Evolutionary conservation across 2,329 filamentous ascomycete genomes (phyloP).

Genomic region (Xylaria arbuscula): DNA sequence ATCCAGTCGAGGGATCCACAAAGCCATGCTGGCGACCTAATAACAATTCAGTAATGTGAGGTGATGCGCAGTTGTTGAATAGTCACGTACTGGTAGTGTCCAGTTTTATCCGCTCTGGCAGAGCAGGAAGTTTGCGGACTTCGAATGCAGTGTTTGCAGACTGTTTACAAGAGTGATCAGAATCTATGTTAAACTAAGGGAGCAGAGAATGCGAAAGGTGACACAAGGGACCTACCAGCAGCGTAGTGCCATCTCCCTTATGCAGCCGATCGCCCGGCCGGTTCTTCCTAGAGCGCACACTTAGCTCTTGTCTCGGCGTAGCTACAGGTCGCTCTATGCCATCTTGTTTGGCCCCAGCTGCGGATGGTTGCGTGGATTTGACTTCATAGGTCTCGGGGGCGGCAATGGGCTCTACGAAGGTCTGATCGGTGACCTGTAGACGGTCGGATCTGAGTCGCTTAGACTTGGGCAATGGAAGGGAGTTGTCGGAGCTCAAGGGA

Average conservation of each 20-base stretch:
- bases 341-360: slow-evolving; percentile 59
- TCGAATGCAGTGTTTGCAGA: slow-evolving; percentile 86
- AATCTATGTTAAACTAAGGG: not conserved
- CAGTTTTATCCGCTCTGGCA: slow-evolving; percentile 80
- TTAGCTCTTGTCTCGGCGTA: slow-evolving; percentile 63
- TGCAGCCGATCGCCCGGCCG: slow-evolving; percentile 70
- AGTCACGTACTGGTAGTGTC: slow-evolving; percentile 70
- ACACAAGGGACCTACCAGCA: slow-evolving; percentile 67
- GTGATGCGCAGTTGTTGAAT: not conserved
- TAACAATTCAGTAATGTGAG: slow-evolving; percentile 41
- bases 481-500: slow-evolving; percentile 65
- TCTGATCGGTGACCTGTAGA: slow-evolving; percentile 64
- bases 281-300: slow-evolving; percentile 70
- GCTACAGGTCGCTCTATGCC: slow-evolving; percentile 56
- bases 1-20: slow-evolving; percentile 73
- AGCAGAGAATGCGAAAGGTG: not conserved
- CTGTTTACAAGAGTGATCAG: slow-evolving; percentile 57
- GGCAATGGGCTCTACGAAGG: slow-evolving; percentile 63
- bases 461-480: slow-evolving; percentile 68
- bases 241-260: slow-evolving; percentile 75
- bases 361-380: slow-evolving; percentile 64
- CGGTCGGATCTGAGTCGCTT: slow-evolving; percentile 67
- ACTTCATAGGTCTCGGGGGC: slow-evolving; percentile 66
- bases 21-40: slow-evolving; percentile 73
- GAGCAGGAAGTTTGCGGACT: slow-evolving; percentile 83